Conservation (phyloP, 2,329 filamentous ascomycete genomes). For the Corinectria fuckeliana region DNA sequence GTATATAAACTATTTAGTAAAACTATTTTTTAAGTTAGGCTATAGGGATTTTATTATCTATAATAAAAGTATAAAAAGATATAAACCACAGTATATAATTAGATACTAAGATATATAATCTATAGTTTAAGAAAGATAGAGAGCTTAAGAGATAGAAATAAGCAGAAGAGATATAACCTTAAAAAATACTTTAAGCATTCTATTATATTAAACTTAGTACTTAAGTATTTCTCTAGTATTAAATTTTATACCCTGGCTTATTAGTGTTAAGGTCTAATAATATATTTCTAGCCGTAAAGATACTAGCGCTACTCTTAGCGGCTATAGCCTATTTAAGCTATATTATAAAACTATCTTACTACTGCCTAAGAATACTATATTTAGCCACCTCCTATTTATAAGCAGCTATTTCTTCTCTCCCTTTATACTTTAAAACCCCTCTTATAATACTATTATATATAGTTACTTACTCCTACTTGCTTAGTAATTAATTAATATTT, state of each 20-base stretch:
- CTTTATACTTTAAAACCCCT: neutral
- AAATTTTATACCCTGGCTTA: neutral
- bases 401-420: too few relatives aligned
- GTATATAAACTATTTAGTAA: slow-evolving; percentile 1
- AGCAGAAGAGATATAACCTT: neutral
- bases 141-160: neutral
- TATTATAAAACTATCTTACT: neutral
- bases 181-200: neutral
- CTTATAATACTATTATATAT: too few relatives aligned
- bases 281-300: neutral
- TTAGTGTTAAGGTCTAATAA: too few relatives aligned
- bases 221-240: neutral
- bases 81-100: neutral
- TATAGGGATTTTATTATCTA: neutral
- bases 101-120: neutral
- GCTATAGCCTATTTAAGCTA: neutral
- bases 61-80: neutral
- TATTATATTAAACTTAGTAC: neutral
- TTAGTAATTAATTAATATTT: neutral
- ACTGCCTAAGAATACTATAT: neutral
- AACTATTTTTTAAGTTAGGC: neutral
- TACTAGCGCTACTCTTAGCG: neutral
- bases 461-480: neutral
- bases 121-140: neutral
- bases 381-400: neutral